Base-by-base conservation (phyloP, 2,329 filamentous ascomycete genomes). In the Immersiporthe knoxdaviesiana region DNA sequence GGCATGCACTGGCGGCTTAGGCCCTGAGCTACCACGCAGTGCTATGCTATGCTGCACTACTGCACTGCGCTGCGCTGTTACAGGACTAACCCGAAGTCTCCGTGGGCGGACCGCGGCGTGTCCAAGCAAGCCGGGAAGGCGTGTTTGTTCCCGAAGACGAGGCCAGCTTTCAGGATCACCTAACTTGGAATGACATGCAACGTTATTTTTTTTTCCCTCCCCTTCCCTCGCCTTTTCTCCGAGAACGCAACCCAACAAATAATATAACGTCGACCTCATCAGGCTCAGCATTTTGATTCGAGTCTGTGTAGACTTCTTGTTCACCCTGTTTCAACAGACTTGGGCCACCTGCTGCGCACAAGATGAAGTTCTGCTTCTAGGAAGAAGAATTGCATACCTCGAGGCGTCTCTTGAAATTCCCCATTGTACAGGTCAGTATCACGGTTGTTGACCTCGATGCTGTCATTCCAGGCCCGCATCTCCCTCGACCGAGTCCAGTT, bases 361-460 rank as follows among this genome's bases (percentile, higher is more conserved):
- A 68, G 64, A 72, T 72, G 70, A 72, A 68, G 66, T 63, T 62
- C 64, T 66, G 68, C 54, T 47, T 50, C 47, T 70, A 70, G 39
- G 56, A 21, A 35, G 44, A 62, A 65, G 52, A 69, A 56, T 65
- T 67, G 63, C 63, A 68, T 70, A 39, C 58, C n/a, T 68, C 44
- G 41, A 63, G 63, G 63, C 62, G 59, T 63, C 54, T 66, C 39
- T 66, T 56, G 35, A 18, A 37, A 68, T 47, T 68, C 59, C n/a
- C n/a, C 35, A 63, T 44, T 70, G 70, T 72, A 70, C 47, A 65
- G 70, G 70, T 70, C 41, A 70, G 70, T 52, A 59, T 32, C 27
- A 14, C 61, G 14, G 16, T 37, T 21, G 47, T 5, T 47, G 27
- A 32, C 41, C 27, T 58, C 47, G 56, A 64, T 60, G 63, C 30